phyloP scores from a whole-genome alignment of 306 rosid species.

The Malus asiatica region DNA sequence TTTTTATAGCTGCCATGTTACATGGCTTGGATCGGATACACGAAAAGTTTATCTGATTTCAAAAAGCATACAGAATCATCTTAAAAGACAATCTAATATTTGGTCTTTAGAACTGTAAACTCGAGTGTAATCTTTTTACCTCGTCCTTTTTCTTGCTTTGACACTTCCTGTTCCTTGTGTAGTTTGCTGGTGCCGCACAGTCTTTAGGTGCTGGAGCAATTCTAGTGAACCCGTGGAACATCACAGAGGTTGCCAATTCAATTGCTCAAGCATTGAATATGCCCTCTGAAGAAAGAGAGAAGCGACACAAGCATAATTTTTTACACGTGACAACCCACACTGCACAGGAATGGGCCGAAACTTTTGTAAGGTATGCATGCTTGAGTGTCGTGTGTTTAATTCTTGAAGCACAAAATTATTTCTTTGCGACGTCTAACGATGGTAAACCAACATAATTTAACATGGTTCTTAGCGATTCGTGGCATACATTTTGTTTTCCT shows the following conservation, averaged over 20 bases:
- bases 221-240: slow-evolving; percentile 91
- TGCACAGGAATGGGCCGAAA: slow-evolving; percentile 99
- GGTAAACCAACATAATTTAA: not conserved
- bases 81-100: not conserved
- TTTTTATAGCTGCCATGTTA: not conserved
- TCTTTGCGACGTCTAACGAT: not conserved
- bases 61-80: not conserved
- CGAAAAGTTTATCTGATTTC: not conserved
- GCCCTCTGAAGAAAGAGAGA: slow-evolving; percentile 67
- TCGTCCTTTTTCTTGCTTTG: slow-evolving; percentile 2
- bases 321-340: slow-evolving; percentile 76
- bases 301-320: slow-evolving; percentile 74
- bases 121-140: not conserved
- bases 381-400: not conserved
- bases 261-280: slow-evolving; percentile 68
- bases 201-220: slow-evolving; percentile 97
- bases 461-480: not conserved
- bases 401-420: not conserved
- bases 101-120: not conserved
- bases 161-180: slow-evolving; percentile 21
- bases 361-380: slow-evolving; percentile 71
- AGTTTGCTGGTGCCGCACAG: slow-evolving; percentile 99
- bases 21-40: not conserved
- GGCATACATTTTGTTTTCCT: not conserved
- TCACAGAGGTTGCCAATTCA: slow-evolving; percentile 79